phyloP scores from a whole-genome alignment of 75 land plant species.

The Cupressus sempervirens region DNA sequence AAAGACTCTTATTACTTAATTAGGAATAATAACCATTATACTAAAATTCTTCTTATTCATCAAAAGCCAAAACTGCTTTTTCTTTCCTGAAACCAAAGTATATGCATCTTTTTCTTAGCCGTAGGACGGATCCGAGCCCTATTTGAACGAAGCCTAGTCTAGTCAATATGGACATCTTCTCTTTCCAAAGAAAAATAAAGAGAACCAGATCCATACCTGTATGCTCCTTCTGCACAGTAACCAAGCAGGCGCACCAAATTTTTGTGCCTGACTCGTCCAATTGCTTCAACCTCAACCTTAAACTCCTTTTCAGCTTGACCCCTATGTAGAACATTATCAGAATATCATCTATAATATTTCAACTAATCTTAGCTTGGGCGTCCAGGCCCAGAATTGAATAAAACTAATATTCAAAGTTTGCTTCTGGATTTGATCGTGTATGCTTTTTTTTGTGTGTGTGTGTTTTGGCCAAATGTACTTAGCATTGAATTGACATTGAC shows the following conservation, averaged over 20 bases:
- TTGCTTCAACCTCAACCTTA: conserved; percentile 80
- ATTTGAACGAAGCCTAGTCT: background rate
- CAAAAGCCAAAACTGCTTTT: background rate
- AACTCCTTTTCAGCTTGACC: conserved; percentile 91
- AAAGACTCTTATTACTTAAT: background rate
- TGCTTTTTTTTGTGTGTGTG: too few relatives aligned
- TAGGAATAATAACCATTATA: background rate
- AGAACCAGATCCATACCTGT: conserved; percentile 45
- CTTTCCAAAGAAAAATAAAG: background rate
- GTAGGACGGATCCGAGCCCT: background rate
- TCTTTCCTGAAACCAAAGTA: background rate
- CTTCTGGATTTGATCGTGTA: too few relatives aligned
- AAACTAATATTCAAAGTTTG: conserved; percentile 5
- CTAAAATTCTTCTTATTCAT: background rate
- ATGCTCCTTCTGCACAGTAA: conserved; percentile 76
- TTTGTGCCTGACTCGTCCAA: conserved; percentile 77
- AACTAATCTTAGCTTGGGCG: conserved; percentile 13
- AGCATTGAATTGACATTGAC: background rate
- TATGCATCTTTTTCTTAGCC: background rate
- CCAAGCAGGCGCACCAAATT: conserved; percentile 75
- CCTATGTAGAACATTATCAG: conserved; percentile 28
- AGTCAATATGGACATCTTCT: background rate
- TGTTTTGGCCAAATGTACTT: background rate
- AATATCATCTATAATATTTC: conserved; percentile 3
- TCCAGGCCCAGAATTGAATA: conserved; percentile 23